Evolutionary conservation across 1,139 yeast genomes (phyloP).

Genomic region (Yamadazyma jaroonii): DNA sequence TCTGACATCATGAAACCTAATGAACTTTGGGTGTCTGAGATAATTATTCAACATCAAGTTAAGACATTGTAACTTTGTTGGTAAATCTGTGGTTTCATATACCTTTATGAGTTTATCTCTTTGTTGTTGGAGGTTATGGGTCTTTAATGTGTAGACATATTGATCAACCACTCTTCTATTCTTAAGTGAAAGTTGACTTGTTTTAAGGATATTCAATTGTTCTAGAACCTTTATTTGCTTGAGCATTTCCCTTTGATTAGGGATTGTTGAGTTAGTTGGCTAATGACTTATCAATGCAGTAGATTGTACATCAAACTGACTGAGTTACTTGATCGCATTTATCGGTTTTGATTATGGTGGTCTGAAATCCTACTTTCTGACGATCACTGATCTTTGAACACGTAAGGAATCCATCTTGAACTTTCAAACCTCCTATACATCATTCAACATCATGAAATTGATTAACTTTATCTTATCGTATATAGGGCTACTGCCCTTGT

Average conservation of each 20-base stretch:
- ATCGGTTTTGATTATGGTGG: no score
- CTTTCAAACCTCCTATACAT: not conserved
- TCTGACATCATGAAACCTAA: slow-evolving; percentile 10
- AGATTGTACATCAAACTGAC: not conserved
- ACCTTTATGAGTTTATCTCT: slow-evolving; percentile 1
- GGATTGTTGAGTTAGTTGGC: no score
- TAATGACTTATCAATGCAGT: no score
- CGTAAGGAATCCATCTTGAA: no score
- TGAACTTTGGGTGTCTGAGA: slow-evolving; percentile 12
- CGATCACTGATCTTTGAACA: no score
- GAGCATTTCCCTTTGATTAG: no score
- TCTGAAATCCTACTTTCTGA: no score
- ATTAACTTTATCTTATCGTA: no score
- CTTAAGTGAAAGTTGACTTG: no score
- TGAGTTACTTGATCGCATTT: not conserved
- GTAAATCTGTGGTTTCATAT: slow-evolving; percentile 1
- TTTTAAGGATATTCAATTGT: no score
- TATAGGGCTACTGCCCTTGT: not conserved
- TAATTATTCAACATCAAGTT: slow-evolving; percentile 11
- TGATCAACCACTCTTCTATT: not conserved
- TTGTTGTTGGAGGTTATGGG: slow-evolving; percentile 6
- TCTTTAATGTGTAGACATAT: slow-evolving; percentile 1
- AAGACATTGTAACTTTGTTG: slow-evolving; percentile 11
- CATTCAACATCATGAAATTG: no score
- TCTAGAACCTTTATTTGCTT: no score